phyloP scores from a whole-genome alignment of 2,329 filamentous ascomycete species.

The Podosphaera fusca region DNA sequence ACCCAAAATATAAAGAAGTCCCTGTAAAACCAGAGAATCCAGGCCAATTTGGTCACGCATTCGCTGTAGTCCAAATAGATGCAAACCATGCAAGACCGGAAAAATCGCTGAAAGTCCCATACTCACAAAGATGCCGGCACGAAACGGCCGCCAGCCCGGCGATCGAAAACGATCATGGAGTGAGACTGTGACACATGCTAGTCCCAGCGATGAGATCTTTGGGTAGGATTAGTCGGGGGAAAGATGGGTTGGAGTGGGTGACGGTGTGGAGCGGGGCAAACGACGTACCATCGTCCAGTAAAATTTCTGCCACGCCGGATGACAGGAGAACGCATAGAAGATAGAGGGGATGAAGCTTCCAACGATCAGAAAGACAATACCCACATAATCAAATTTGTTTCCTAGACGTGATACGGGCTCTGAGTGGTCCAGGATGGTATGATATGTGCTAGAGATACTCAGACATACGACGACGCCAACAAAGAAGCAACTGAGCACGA shows the following conservation, averaged over 20 bases:
- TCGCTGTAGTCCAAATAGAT: conserved; percentile 39
- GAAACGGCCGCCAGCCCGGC: conserved; percentile 61
- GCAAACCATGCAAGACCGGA: conserved; percentile 57
- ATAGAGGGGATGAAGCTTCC: conserved; percentile 77
- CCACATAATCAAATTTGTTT: conserved; percentile 85
- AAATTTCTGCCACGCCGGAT: conserved; percentile 35
- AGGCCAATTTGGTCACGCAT: conserved; percentile 57
- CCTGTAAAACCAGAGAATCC: conserved; percentile 58
- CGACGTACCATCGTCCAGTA: conserved; percentile 54
- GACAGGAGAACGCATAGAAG: conserved; percentile 66
- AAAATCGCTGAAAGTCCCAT: conserved; percentile 69
- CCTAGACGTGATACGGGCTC: conserved; percentile 55
- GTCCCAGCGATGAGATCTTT: conserved; percentile 55
- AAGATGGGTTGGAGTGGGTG: neutral
- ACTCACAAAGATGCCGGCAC: conserved; percentile 70
- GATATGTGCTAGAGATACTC: conserved; percentile 66
- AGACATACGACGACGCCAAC: conserved; percentile 48
- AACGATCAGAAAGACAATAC: conserved; percentile 78
- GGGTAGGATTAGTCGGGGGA: neutral
- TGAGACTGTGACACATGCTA: conserved; percentile 55
- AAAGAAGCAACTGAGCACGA: conserved; percentile 61
- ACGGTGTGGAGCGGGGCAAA: neutral
- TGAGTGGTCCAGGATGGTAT: conserved; percentile 70
- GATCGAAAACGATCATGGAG: conserved; percentile 67
- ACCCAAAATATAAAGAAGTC: conserved; percentile 63